A percentile compares a stretch with the other conserved stretches of the same genome.
These are phyloP conservation scores for Vigna hirtella DNA, from an alignment of 306 rosid species.

Conservation along the genomic window DNA sequence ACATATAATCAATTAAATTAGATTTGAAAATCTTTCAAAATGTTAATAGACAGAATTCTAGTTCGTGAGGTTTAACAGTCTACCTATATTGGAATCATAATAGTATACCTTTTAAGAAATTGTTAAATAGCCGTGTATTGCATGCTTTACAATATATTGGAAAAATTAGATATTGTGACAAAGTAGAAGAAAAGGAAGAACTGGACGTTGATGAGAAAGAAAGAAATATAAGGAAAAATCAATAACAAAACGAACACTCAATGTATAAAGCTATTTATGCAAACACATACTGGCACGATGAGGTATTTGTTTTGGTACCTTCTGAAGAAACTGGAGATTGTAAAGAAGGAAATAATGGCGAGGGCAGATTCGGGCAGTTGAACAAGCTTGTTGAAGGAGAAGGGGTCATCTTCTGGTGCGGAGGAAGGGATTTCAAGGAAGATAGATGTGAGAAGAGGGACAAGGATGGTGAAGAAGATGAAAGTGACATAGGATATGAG, in stretches of 20 bases:
- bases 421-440: conserved; percentile 51
- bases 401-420: conserved; percentile 56
- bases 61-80: too few species aligned
- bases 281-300: background rate
- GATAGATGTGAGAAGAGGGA: conserved; percentile 60
- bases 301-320: conserved; percentile 40
- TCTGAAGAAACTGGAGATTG: conserved; percentile 69
- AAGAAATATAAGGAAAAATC: too few species aligned
- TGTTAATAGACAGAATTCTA: too few species aligned
- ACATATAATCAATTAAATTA: background rate
- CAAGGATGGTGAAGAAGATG: conserved; percentile 58
- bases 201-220: too few species aligned
- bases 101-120: too few species aligned
- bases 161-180: too few species aligned
- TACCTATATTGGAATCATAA: background rate
- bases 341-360: conserved; percentile 70
- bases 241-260: too few species aligned
- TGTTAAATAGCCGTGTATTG: too few species aligned
- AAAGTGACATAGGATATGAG: conserved; percentile 63
- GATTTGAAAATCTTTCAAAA: background rate
- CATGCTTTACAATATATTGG: background rate
- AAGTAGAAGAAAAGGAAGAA: too few species aligned
- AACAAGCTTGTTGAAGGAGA: conserved; percentile 73
- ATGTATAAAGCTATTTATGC: background rate
- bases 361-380: conserved; percentile 79